Evolutionary conservation across 202 grass and related monocot genomes (phyloP).

Genomic region (Setaria italica): DNA sequence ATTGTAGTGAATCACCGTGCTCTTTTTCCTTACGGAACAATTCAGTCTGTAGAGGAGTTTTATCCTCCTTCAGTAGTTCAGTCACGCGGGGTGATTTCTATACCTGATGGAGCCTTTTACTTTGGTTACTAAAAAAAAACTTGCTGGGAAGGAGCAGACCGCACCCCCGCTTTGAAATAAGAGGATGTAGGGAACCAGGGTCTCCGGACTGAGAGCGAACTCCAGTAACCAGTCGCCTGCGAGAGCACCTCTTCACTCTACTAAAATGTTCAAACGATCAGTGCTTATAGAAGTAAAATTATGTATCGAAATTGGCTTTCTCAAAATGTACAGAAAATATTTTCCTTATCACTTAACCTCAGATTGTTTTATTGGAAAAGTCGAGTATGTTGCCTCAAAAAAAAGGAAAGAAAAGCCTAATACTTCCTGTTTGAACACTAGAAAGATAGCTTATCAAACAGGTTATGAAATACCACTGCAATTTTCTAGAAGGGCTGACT

Average conservation of each 20-base stretch:
- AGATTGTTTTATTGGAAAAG: neutral
- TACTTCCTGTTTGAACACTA: neutral
- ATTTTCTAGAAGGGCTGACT: neutral
- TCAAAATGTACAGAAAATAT: neutral
- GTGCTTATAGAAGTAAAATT: slow-evolving; percentile 2
- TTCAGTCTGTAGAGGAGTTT: slow-evolving; percentile 6
- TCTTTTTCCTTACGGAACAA: neutral
- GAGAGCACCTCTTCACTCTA: neutral
- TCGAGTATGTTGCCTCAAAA: neutral
- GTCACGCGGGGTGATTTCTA: neutral
- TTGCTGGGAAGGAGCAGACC: too few species aligned
- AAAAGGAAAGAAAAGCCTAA: neutral
- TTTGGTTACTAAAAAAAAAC: neutral
- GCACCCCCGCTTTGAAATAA: too few species aligned
- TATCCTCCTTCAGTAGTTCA: neutral
- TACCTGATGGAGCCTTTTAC: slow-evolving; percentile 2
- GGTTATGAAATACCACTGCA: neutral
- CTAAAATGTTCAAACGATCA: slow-evolving; percentile 1
- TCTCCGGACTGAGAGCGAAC: too few species aligned
- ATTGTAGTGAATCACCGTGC: neutral
- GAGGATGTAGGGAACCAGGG: too few species aligned
- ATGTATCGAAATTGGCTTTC: neutral
- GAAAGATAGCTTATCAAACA: neutral
- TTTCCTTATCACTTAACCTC: neutral
- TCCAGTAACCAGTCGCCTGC: too few species aligned